Base-by-base conservation (phyloP, 2,329 filamentous ascomycete genomes). In the Alternaria ethzedia region DNA sequence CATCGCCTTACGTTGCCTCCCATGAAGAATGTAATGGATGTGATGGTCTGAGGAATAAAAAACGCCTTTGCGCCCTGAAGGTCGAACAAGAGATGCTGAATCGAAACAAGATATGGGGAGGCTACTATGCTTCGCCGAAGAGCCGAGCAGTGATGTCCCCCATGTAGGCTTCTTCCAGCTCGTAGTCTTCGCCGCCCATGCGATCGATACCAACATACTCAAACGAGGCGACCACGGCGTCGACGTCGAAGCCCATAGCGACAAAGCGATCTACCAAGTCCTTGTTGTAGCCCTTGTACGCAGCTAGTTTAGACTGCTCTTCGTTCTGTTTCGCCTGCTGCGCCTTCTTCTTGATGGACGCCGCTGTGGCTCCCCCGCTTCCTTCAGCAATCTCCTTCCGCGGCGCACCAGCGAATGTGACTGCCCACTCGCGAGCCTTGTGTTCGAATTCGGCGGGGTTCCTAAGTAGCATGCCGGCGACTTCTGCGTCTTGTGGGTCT, bases 401-500 rank as follows among this genome's bases (percentile, higher is more conserved):
- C 1, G 92, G 92, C 15, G 96, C 96, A 30, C 90, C 89, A 2
- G 95, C 96, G 78, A 94, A 88, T 71, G 88, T 87, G 47, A 96
- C 88, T 4, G 96, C 93, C 96, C 96, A 99, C 69, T 97, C 92
- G 66, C 94, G 89, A 1, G 96, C 96, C 69, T 91, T 90, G 67
- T 89, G 86, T 58, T 92, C 89, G 75, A 97, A 98, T 60, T 89
- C 88, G 51, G 91, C 88, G 0, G 93, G 93, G 50, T 92, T 87
- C 3, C 90, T 87, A 63, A 97, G 85, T 75, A 98, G 86, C 93
- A 97, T 97, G 74, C 87, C 89, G 23, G 96, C 96, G 1, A 98
- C 96, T 79, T 97, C 93, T 43, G 94, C 94, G 75, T 99, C 96
- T 83, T 99, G 96, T 0, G 96, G 96, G 70, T 99, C 96, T 74